Base-by-base conservation (phyloP, 2,329 filamentous ascomycete genomes). In the Exophiala sideris region DNA sequence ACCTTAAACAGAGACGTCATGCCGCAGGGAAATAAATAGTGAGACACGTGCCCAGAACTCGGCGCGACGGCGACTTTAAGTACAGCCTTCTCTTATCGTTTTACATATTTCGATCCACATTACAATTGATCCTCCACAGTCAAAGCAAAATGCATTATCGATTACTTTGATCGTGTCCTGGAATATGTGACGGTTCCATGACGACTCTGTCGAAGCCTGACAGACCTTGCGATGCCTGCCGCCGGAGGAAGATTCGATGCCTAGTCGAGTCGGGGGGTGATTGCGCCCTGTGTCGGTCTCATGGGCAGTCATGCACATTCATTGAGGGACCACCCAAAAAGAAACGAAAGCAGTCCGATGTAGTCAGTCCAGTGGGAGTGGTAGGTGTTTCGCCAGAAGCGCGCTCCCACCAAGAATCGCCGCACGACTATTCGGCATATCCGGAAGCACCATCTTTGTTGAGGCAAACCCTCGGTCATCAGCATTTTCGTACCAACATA, bases 341-440 rank as follows among this genome's bases (percentile, higher is more conserved):
- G 40, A 54, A 42, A 34, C 39, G 39, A 21, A 58, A 55, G 48
- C 53, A 52, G 39, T 33, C 48, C 14, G 45, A 40, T 24, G 44
- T 29, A 24, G 39, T 29, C 18, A 38, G 41, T 14, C 29, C 34
- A 10, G 48, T 42, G 33, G 36, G 20, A 21, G 48, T 52, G 36
- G 20, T 44, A 42, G 48, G 47, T 20, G 12, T 47, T 35, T 48
- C 41, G 12, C 42, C 50, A 32, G 40, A 36, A 18, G 34, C 32
- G 24, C 3, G 41, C 29, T 41, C 50, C 20, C 16, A 24, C 24
- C 24, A 35, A 18, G 44, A 42, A 36, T 39, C 45, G 34, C 39
- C 50, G 18, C 45, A 46, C 21, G 16, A 32, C 21, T 24, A 52
- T 34, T 47, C 48, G 38, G 53, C 41, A 12, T 53, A 32, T 34